Conservation (phyloP, 139 green algal genomes). For the Closterium sp. region DNA sequence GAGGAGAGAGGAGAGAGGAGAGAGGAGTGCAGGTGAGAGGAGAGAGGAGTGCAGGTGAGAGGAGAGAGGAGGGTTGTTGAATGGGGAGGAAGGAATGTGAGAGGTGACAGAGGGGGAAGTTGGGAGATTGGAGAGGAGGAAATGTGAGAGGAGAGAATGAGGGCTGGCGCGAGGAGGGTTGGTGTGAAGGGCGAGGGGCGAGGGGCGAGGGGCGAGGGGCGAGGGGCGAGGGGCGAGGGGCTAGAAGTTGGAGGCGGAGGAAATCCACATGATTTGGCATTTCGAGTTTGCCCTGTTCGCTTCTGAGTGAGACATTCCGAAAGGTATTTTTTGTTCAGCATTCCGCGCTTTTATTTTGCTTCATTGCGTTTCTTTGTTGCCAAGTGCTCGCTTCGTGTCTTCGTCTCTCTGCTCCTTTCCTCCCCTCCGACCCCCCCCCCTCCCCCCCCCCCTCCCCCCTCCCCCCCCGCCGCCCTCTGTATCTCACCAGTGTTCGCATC, state of each 20-base stretch:
- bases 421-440: not conserved
- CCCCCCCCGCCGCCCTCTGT: too few species aligned
- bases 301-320: too few species aligned
- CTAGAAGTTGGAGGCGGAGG: too few species aligned
- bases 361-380: too few species aligned
- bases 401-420: not conserved
- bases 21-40: not conserved
- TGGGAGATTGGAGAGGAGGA: not conserved
- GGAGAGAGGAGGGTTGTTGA: not conserved
- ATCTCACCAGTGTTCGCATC: slow-evolving; percentile 22
- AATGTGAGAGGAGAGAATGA: not conserved
- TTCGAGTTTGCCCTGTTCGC: too few species aligned
- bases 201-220: too few species aligned
- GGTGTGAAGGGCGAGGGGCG: too few species aligned
- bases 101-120: not conserved
- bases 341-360: not conserved
- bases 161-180: too few species aligned
- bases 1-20: not conserved
- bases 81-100: not conserved
- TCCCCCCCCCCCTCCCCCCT: not conserved
- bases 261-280: too few species aligned
- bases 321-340: too few species aligned
- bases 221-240: too few species aligned
- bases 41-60: not conserved
- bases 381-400: not conserved